Evolutionary conservation across 1,284 basidiomycete genomes (phyloP).

Genomic region (Boletus calvinii): DNA sequence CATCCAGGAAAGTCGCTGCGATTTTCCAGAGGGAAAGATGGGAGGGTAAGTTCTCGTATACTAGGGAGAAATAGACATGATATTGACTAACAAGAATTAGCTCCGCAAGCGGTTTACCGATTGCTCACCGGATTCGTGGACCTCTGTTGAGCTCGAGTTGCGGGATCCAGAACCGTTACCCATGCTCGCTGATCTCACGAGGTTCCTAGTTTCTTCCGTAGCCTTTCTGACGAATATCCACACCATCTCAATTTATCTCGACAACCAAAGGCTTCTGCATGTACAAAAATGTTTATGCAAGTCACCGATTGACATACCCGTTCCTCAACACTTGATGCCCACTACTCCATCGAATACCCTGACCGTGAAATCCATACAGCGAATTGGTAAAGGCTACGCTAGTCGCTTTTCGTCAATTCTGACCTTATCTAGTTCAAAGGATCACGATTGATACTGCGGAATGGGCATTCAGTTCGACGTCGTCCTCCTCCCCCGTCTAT

Average conservation of each 20-base stretch:
- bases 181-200: slow-evolving; percentile 60
- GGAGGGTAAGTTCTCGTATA: slow-evolving; percentile 3
- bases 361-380: slow-evolving; percentile 13
- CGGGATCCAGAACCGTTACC: slow-evolving; percentile 74
- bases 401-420: background rate
- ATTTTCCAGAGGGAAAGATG: slow-evolving; percentile 80
- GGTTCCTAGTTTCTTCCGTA: slow-evolving; percentile 88
- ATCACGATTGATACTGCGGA: slow-evolving; percentile 14
- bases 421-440: slow-evolving; percentile 12
- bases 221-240: slow-evolving; percentile 86
- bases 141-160: slow-evolving; percentile 15
- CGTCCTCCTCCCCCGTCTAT: background rate
- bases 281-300: slow-evolving; percentile 46
- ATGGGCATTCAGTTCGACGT: slow-evolving; percentile 5
- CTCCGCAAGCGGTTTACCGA: slow-evolving; percentile 38
- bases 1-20: slow-evolving; percentile 18
- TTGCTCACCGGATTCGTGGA: slow-evolving; percentile 56
- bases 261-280: slow-evolving; percentile 71
- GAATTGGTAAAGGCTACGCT: background rate
- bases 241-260: slow-evolving; percentile 74
- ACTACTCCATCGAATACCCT: background rate
- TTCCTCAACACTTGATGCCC: background rate
- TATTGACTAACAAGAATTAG: slow-evolving; percentile 1
- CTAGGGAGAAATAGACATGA: slow-evolving; percentile 38
- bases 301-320: background rate